phyloP scores from a whole-genome alignment of 176 grass and related monocot genomes.

The Metroxylon sagu region DNA sequence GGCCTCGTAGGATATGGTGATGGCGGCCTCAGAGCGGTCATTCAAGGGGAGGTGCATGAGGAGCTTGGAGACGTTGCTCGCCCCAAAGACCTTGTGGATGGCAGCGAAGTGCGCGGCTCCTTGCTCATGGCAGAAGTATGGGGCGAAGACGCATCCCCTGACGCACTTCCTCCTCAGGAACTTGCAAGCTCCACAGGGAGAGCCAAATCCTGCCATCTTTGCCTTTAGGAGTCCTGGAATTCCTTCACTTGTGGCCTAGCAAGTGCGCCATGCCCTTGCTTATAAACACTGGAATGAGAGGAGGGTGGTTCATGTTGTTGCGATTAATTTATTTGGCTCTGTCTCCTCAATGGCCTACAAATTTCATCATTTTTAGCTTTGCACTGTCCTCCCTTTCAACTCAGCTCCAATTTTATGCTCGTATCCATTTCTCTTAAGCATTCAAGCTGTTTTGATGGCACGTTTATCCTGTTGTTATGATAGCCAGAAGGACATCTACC shows the following conservation, averaged over 20 bases:
- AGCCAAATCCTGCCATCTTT: conserved; percentile 7
- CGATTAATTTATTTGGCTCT: not conserved
- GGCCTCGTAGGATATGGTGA: conserved; percentile 6
- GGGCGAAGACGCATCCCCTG: conserved; percentile 2
- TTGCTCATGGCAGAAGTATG: conserved; percentile 9
- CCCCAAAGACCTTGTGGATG: conserved; percentile 9
- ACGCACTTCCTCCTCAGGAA: conserved; percentile 9
- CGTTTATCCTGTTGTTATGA: not conserved
- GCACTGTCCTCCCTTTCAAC: not conserved
- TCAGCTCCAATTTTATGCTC: conserved; percentile 8
- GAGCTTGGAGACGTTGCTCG: conserved; percentile 7
- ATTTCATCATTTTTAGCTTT: conserved; percentile 3
- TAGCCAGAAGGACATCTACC: not conserved
- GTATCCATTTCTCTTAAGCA: not conserved
- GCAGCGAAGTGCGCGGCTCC: conserved; percentile 6
- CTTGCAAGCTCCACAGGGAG: conserved; percentile 10
- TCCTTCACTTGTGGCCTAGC: not conserved
- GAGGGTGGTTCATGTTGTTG: not conserved
- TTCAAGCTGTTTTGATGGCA: conserved; percentile 1
- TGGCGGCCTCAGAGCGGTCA: conserved; percentile 2
- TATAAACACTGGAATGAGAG: conserved; percentile 6
- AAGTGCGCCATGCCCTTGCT: not conserved
- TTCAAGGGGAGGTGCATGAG: conserved; percentile 4
- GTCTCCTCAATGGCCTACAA: conserved; percentile 8
- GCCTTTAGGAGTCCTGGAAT: not conserved